Conservation (phyloP, 1,284 basidiomycete species). For the Stereum hirsutum region DNA sequence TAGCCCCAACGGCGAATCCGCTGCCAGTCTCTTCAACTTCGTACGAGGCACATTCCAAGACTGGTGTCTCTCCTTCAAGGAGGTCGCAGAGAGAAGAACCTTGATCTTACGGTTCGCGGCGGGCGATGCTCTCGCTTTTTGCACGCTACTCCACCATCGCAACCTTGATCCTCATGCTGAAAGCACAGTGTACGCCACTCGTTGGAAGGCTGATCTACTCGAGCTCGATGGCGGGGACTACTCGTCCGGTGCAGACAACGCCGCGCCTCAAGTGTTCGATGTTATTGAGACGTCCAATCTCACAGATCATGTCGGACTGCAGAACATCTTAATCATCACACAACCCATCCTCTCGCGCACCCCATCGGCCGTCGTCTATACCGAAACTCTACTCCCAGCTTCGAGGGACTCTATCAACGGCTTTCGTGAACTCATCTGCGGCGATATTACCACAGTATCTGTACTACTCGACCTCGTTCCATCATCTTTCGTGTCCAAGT, state of each 20-base stretch:
- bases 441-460: constrained; percentile 27
- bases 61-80: constrained; percentile 27
- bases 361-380: constrained; percentile 22
- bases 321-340: constrained; percentile 30
- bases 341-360: constrained; percentile 7
- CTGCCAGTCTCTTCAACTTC: background rate
- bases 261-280: constrained; percentile 11
- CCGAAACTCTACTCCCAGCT: constrained; percentile 27
- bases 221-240: constrained; percentile 8
- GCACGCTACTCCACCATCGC: constrained; percentile 20
- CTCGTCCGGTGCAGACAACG: background rate
- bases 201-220: constrained; percentile 9
- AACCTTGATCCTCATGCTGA: too few species aligned
- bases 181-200: constrained; percentile 22
- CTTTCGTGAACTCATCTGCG: constrained; percentile 27
- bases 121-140: constrained; percentile 26
- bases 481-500: constrained; percentile 29
- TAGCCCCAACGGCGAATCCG: background rate
- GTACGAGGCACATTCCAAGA: constrained; percentile 19
- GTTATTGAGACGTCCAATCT: constrained; percentile 15
- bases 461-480: constrained; percentile 35
- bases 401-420: constrained; percentile 18
- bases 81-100: too few species aligned
- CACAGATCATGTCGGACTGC: constrained; percentile 10
- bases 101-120: constrained; percentile 24